Evolutionary conservation across 805 yeast species (phyloP).

Genomic region (Saccharomycopsis schoenii): DNA sequence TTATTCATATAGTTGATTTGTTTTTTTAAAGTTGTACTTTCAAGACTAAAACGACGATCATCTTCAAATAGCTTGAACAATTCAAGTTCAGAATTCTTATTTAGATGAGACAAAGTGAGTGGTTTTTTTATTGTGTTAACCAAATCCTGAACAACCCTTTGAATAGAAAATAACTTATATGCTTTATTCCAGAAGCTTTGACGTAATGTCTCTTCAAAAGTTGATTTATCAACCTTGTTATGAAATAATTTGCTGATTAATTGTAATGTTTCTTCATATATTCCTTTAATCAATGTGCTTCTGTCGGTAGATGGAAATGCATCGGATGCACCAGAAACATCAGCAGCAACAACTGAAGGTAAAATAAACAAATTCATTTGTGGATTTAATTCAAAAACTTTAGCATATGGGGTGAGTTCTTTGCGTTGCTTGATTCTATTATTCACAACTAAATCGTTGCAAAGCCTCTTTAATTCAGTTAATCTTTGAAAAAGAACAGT

Average conservation of each 20-base stretch:
- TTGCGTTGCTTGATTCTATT: slow-evolving; percentile 57
- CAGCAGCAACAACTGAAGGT: slow-evolving; percentile 3
- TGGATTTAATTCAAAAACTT: slow-evolving; percentile 56
- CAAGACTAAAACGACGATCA: slow-evolving; percentile 47
- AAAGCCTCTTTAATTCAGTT: slow-evolving; percentile 62
- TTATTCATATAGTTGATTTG: slow-evolving; percentile 86
- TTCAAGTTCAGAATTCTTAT: slow-evolving; percentile 53
- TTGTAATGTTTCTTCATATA: slow-evolving; percentile 63
- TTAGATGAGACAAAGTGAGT: slow-evolving; percentile 35
- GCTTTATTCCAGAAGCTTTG: slow-evolving; percentile 94
- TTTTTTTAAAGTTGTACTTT: slow-evolving; percentile 59
- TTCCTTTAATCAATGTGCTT: not conserved
- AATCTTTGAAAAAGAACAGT: slow-evolving; percentile 75
- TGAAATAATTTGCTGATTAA: slow-evolving; percentile 72
- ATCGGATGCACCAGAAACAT: not conserved
- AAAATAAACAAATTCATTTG: not conserved
- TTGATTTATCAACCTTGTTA: slow-evolving; percentile 85
- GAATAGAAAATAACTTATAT: slow-evolving; percentile 84
- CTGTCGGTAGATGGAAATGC: not conserved
- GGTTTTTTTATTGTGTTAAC: slow-evolving; percentile 24
- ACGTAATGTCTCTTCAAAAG: slow-evolving; percentile 91
- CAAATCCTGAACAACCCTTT: slow-evolving; percentile 76
- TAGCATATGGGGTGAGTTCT: slow-evolving; percentile 64
- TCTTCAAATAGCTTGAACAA: slow-evolving; percentile 70
- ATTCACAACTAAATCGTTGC: slow-evolving; percentile 46